Base-by-base conservation (phyloP, 202 grass and related monocot species). In the Bolboschoenoplectus hybrid region DNA sequence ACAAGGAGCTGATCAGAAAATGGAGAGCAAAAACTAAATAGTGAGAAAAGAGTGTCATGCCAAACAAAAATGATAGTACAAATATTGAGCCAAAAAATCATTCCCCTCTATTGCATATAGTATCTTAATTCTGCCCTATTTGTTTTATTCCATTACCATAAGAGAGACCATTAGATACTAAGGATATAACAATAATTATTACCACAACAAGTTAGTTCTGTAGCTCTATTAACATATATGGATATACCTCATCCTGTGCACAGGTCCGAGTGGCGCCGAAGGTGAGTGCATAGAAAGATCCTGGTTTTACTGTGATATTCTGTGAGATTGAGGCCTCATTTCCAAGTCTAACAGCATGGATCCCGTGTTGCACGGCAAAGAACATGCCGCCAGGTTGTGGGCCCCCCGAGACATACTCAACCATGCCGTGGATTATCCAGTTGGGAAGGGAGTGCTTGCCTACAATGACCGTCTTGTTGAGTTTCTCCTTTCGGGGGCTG, bases 211-310 rank as follows among this genome's bases (percentile, higher is more conserved):
- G 67, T 46, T 63, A 43, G 63, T n/a, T 41, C 26, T 6, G 44
- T 70, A 38, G 70, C 6, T 55, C 12, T 6, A 45, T 63, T 72
- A 51, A 41, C 63, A 84, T 47, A 53, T 26, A 26, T 26, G 26
- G 26, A 26, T 26, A 26, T 32, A 84, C 81, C 91, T 98, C 96
- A 88, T 98, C 93, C 89, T 95, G 93, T n/a, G 96, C 93, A 83
- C 96, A 98, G 11, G 96, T 98, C 67, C 93, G 84, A 60, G 96
- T 98, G n/a, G 96, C 93, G 20, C 93, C 86, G 85, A 98, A 98
- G 7, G 96, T 98, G 73, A 98, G 84, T 36, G 96, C 87, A 87
- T 98, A 98, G n/a, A 94, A 85, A 26, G 93, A 17, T 9, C 96
- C 93, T 0, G 96, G 96, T 6, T 87, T 92, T 35, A 95, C 96